A percentile compares a stretch with the other conserved stretches of the same genome.
These are phyloP conservation scores for Solanum acaule DNA, from an alignment of 257 asterid genomes.

Conservation along the genomic window DNA sequence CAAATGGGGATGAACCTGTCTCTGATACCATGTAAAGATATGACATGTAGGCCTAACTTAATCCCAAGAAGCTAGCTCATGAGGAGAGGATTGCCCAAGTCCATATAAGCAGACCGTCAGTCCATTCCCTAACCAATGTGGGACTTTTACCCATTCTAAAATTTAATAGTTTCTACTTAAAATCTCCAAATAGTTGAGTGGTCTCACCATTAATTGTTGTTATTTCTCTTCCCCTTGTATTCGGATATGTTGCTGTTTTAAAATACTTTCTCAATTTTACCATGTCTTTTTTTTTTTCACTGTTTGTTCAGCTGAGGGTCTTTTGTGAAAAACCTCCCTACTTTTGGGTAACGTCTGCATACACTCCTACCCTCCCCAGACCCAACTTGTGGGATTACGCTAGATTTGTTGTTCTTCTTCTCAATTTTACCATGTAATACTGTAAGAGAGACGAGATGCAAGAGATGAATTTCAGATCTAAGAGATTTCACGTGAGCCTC, in stretches of 20 bases:
- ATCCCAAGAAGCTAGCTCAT: background rate
- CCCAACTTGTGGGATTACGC: background rate
- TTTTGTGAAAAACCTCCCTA: background rate
- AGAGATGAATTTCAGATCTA: background rate
- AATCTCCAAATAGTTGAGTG: background rate
- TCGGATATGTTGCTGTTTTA: background rate
- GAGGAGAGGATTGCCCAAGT: accelerated
- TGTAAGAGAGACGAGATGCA: background rate
- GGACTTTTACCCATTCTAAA: background rate
- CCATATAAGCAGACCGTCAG: background rate
- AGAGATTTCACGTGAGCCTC: background rate
- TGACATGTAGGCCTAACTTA: background rate
- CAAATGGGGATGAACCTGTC: no score
- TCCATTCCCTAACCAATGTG: background rate
- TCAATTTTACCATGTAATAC: background rate
- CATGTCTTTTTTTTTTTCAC: background rate
- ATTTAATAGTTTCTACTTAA: no score
- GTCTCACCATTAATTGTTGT: background rate
- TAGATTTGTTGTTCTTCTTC: background rate
- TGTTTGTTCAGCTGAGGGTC: background rate
- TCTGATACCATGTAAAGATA: no score
- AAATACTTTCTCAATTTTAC: background rate
- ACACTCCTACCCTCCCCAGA: background rate
- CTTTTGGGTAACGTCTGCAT: background rate
- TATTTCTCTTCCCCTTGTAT: background rate